These are phyloP conservation scores for Pelargonium nanum DNA, from an alignment of 345 rosid species.

Conservation along the genomic window DNA sequence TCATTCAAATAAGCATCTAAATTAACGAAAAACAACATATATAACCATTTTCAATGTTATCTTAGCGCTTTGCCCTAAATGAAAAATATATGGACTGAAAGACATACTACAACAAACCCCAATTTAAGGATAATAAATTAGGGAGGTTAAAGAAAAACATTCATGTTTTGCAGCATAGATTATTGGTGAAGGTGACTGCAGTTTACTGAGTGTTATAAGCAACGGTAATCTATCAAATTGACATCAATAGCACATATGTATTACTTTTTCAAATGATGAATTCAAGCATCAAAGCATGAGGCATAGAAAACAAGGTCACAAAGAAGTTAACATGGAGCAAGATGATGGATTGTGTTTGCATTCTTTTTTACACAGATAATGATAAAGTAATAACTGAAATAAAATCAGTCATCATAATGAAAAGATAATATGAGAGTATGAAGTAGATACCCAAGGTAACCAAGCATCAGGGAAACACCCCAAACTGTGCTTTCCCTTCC, in stretches of 20 bases:
- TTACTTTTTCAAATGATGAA: neutral
- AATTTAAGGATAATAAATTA: neutral
- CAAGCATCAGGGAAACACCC: constrained; percentile 85
- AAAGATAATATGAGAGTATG: constrained; percentile 9
- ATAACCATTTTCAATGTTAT: neutral
- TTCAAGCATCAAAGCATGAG: neutral
- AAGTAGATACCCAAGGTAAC: constrained; percentile 77
- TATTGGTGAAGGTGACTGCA: too few relatives aligned
- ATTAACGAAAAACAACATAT: neutral
- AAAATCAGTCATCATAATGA: neutral
- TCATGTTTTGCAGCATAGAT: neutral
- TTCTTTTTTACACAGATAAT: neutral
- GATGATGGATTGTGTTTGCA: neutral
- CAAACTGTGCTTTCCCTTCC: constrained; percentile 92
- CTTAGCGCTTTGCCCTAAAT: neutral
- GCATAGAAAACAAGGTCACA: neutral
- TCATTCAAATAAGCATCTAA: neutral
- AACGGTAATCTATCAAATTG: neutral
- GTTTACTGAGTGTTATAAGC: too few relatives aligned
- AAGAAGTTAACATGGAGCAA: neutral
- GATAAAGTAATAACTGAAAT: constrained; percentile 1
- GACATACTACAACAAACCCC: neutral
- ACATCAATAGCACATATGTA: neutral
- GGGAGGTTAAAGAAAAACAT: neutral
- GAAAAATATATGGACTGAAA: neutral